phyloP scores from a whole-genome alignment of 805 yeast species.

The Maudiozyma barnettii region DNA sequence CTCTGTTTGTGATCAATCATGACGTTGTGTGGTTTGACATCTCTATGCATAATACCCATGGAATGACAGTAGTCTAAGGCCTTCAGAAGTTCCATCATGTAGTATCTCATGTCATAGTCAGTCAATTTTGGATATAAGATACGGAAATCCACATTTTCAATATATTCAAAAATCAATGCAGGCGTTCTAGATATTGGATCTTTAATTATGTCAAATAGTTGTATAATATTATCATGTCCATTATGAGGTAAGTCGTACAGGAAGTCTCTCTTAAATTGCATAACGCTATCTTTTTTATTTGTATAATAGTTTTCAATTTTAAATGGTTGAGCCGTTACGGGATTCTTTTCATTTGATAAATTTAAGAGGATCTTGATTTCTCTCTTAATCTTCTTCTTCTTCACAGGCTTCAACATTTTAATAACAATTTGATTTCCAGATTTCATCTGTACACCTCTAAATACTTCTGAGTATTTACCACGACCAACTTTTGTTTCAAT shows the following conservation, averaged over 20 bases:
- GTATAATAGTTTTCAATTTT: constrained; percentile 22
- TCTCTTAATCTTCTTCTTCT: constrained; percentile 80
- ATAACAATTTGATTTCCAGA: constrained; percentile 64
- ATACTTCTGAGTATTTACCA: constrained; percentile 93
- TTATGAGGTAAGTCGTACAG: constrained; percentile 27
- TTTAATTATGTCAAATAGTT: constrained; percentile 67
- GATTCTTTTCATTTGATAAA: constrained; percentile 38
- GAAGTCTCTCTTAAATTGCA: constrained; percentile 18
- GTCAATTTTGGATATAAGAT: constrained; percentile 70
- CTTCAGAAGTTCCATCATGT: constrained; percentile 68
- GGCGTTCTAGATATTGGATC: constrained; percentile 78
- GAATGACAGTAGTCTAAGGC: constrained; percentile 88
- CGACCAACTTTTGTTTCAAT: constrained; percentile 78
- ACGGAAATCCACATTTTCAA: constrained; percentile 76
- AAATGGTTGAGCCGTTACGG: constrained; percentile 21
- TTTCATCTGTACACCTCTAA: constrained; percentile 67
- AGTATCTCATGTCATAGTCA: constrained; percentile 67
- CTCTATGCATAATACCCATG: constrained; percentile 93
- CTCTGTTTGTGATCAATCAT: constrained; percentile 79
- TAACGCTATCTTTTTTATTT: constrained; percentile 21
- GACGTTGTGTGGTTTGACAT: constrained; percentile 90
- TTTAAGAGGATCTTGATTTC: constrained; percentile 84
- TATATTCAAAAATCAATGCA: constrained; percentile 76
- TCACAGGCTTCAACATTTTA: constrained; percentile 87
- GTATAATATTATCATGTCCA: constrained; percentile 58